Conservation (phyloP, 2,329 filamentous ascomycete species). For the Pezicula neosporulosa region DNA sequence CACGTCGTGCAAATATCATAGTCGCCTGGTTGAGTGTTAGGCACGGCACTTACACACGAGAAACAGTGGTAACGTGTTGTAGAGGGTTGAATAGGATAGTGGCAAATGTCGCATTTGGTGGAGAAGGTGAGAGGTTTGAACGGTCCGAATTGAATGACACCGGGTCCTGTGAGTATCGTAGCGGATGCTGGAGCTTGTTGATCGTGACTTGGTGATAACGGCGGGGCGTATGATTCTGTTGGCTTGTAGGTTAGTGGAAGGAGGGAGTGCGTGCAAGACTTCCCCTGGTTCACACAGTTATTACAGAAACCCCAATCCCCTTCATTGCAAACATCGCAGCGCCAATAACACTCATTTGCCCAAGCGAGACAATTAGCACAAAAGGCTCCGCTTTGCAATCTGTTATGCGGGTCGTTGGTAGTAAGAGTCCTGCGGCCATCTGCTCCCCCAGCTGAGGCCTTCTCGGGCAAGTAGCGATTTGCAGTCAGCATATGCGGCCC, state of each 20-base stretch:
- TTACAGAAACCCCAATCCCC: constrained; percentile 96
- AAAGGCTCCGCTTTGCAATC: constrained; percentile 78
- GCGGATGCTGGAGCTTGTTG: constrained; percentile 42
- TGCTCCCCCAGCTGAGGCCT: constrained; percentile 44
- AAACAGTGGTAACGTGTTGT: constrained; percentile 78
- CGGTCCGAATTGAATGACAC: constrained; percentile 39
- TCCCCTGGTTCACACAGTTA: constrained; percentile 77
- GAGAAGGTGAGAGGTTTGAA: constrained; percentile 71
- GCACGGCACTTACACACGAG: constrained; percentile 56
- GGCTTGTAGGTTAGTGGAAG: constrained; percentile 68
- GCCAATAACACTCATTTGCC: constrained; percentile 86
- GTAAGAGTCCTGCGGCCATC: constrained; percentile 57
- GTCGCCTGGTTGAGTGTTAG: constrained; percentile 58
- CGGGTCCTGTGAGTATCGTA: constrained; percentile 43
- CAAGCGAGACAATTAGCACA: constrained; percentile 72
- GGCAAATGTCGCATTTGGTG: constrained; percentile 77
- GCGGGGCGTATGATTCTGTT: constrained; percentile 27
- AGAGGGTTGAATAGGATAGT: constrained; percentile 64
- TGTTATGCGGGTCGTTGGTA: constrained; percentile 61
- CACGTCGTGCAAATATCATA: constrained; percentile 82
- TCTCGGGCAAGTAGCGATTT: constrained; percentile 52
- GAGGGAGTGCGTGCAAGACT: constrained; percentile 77
- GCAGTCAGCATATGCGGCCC: constrained; percentile 56
- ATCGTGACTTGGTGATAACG: constrained; percentile 37
- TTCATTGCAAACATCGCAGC: constrained; percentile 81